Percentiles rank a stretch among this genome's conserved stretches.
These are phyloP conservation scores for Globisporangium canariense DNA, from an alignment of 352 stramenopile genomes.

Conservation along the genomic window DNA sequence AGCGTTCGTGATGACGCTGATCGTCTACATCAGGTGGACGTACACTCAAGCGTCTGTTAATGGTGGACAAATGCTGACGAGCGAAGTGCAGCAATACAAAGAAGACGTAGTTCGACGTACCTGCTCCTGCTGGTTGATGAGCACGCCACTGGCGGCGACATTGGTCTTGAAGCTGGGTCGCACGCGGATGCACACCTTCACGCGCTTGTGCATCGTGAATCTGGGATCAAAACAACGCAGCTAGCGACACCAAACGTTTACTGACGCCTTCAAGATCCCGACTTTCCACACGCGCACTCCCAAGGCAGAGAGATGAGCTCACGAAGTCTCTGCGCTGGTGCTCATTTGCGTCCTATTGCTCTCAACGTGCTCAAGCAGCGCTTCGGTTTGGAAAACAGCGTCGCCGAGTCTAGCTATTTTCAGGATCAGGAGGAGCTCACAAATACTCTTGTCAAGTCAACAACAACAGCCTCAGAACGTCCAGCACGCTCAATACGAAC, in stretches of 20 bases:
- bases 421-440: neutral
- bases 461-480: neutral
- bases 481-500: neutral
- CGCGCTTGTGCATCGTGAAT: conserved; percentile 52
- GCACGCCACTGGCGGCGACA: conserved; percentile 23
- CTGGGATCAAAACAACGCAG: neutral
- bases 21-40: conserved; percentile 27
- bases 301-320: neutral
- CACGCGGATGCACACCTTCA: conserved; percentile 67
- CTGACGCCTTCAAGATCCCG: neutral
- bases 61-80: too few species aligned
- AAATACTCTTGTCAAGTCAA: neutral
- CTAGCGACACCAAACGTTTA: neutral
- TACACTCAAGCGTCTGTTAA: neutral
- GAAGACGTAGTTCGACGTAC: conserved; percentile 7
- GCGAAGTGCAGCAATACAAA: too few species aligned
- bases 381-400: neutral
- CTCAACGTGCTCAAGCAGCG: neutral
- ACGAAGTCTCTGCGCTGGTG: neutral
- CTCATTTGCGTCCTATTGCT: neutral
- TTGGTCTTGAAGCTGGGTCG: conserved; percentile 26
- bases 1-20: conserved; percentile 61
- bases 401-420: neutral
- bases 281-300: neutral
- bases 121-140: conserved; percentile 46